phyloP scores from a whole-genome alignment of 2,329 filamentous ascomycete species.

The Malbranchea cinnamomea region DNA sequence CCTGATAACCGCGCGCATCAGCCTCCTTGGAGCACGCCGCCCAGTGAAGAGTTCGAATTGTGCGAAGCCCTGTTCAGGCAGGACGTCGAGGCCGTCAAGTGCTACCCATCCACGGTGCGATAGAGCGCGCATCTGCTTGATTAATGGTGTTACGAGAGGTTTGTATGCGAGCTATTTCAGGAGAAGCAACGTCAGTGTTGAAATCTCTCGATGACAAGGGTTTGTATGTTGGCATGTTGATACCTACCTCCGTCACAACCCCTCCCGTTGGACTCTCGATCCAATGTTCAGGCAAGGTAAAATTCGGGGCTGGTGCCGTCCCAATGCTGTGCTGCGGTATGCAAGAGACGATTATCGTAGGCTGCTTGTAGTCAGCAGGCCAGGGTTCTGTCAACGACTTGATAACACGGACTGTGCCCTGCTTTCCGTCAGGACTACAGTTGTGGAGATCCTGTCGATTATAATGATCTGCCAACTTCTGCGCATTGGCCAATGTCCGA shows the following conservation, averaged over 20 bases:
- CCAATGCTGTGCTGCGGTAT: constrained; percentile 24
- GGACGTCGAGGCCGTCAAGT: constrained; percentile 24
- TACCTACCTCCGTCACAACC: constrained; percentile 25
- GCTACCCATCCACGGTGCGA: constrained; percentile 26
- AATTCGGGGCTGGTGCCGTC: constrained; percentile 21
- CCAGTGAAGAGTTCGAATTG: constrained; percentile 27
- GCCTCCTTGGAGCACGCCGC: constrained; percentile 22
- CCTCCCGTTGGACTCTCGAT: constrained; percentile 25
- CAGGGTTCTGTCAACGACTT: constrained; percentile 18
- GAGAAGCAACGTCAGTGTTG: too few relatives aligned
- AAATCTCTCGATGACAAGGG: constrained; percentile 1
- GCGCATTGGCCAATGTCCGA: constrained; percentile 21
- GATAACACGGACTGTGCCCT: constrained; percentile 15
- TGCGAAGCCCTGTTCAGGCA: constrained; percentile 26
- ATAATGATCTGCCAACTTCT: constrained; percentile 23
- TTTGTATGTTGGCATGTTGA: neutral
- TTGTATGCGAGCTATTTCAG: constrained; percentile 23
- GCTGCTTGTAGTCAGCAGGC: constrained; percentile 21
- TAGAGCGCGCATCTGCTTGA: constrained; percentile 22
- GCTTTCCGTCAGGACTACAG: constrained; percentile 9
- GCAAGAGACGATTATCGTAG: constrained; percentile 24
- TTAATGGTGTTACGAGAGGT: constrained; percentile 23
- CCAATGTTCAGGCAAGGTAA: constrained; percentile 23
- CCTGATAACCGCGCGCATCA: constrained; percentile 23
- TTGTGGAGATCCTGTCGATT: constrained; percentile 18